Evolutionary conservation across 331 rosid genomes (phyloP).

Genomic region (Acacia concinna): DNA sequence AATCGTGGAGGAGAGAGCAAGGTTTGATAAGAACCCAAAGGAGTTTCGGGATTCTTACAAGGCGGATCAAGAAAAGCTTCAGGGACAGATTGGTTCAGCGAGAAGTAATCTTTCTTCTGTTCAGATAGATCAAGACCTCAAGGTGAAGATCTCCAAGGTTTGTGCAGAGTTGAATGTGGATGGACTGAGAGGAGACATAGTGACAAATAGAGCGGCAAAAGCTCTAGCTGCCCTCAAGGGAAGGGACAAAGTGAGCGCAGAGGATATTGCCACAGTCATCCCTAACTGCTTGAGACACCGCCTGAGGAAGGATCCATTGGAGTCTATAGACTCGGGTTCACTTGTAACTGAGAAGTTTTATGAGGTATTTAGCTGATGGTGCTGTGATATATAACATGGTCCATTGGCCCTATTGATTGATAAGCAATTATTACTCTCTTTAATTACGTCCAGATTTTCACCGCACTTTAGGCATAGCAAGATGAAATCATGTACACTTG

Average conservation of each 20-base stretch:
- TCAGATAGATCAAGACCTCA: slow-evolving; percentile 72
- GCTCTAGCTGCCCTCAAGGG: slow-evolving; percentile 91
- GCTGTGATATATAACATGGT: background rate
- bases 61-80: slow-evolving; percentile 76
- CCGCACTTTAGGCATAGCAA: slow-evolving; percentile 15
- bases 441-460: slow-evolving; percentile 6
- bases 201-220: slow-evolving; percentile 86
- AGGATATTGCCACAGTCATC: slow-evolving; percentile 91
- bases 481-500: slow-evolving; percentile 17
- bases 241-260: slow-evolving; percentile 65
- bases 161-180: slow-evolving; percentile 92
- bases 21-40: slow-evolving; percentile 81
- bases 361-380: slow-evolving; percentile 69
- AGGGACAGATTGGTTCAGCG: slow-evolving; percentile 66
- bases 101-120: slow-evolving; percentile 68
- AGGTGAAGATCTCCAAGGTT: slow-evolving; percentile 87
- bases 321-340: slow-evolving; percentile 91
- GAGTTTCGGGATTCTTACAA: slow-evolving; percentile 64
- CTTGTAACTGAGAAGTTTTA: slow-evolving; percentile 88
- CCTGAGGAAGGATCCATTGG: slow-evolving; percentile 93
- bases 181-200: slow-evolving; percentile 96
- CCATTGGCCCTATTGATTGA: background rate
- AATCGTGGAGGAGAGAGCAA: slow-evolving; percentile 92
- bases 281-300: slow-evolving; percentile 97
- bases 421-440: slow-evolving; percentile 37